These are phyloP conservation scores for Noccaea caerulescens DNA, from an alignment of 345 rosid genomes.

Conservation along the genomic window DNA sequence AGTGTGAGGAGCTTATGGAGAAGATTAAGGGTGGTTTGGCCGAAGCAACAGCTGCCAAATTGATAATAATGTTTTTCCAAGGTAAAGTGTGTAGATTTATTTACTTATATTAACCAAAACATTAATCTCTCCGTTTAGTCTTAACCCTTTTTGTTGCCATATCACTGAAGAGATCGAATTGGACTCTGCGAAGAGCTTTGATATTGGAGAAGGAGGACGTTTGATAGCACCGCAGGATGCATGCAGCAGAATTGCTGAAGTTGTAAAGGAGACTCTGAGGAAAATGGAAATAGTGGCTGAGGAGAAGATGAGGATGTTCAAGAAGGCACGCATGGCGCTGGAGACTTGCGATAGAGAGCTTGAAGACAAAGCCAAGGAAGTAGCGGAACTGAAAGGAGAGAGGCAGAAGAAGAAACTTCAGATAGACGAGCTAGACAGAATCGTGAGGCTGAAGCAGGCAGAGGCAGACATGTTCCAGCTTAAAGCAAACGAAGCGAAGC, in stretches of 20 bases:
- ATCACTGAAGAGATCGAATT: conserved; percentile 64
- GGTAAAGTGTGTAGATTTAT: conserved; percentile 47
- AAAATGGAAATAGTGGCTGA: conserved; percentile 97
- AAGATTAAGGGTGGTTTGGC: conserved; percentile 77
- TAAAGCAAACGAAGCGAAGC: conserved; percentile 90
- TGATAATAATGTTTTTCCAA: conserved; percentile 76
- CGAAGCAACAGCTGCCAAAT: conserved; percentile 74
- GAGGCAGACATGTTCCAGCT: conserved; percentile 99
- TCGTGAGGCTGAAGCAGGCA: conserved; percentile 90
- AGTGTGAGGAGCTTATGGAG: conserved; percentile 83
- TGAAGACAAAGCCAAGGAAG: conserved; percentile 91
- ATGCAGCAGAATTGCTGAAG: conserved; percentile 87
- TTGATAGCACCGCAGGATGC: conserved; percentile 92
- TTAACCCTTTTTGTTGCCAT: neutral
- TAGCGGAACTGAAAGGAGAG: conserved; percentile 67
- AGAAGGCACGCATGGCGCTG: conserved; percentile 76
- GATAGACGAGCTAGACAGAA: conserved; percentile 87
- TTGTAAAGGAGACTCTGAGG: conserved; percentile 85
- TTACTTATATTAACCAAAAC: no score
- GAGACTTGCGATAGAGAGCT: conserved; percentile 87
- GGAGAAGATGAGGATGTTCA: conserved; percentile 90
- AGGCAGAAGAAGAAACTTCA: conserved; percentile 78
- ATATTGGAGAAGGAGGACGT: conserved; percentile 75
- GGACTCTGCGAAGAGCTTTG: conserved; percentile 75
- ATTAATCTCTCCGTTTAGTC: neutral